Evolutionary conservation across 805 yeast genomes (phyloP), one percentile per base, ranked within the genome.

Genomic region (Peterozyma toletana): DNA sequence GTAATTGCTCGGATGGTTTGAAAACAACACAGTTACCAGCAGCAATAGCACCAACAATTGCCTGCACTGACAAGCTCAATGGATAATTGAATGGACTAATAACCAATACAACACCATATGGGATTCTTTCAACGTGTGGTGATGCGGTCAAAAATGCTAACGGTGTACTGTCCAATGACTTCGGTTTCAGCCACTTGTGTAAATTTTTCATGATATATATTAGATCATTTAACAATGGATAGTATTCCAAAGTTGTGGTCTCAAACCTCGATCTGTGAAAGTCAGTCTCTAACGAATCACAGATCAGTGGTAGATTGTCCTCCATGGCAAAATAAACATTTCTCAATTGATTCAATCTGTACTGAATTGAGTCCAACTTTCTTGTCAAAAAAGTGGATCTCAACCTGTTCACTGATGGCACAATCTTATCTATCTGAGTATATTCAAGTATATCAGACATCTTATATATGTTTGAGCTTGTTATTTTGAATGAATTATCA

Each of bases 81-180:
- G 98, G 96, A 58, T 80, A 88, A 63, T 87, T 87, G 74, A 83
- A 87, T 0, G 96, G 91, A 2, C 83, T 67, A 40, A 90, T 78
- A 40, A 91, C 69, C 47, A 89, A 70, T 3, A 83, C 83, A 2
- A 75, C 73, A 4, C 97, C 98, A 21, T 71, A 43, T 5, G 83
- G 71, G 11, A 66, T 66, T 39, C 56, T 60, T 43, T 73, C 75
- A 15, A 68, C 53, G 10, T 50, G 35, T 6, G 49, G 37, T 17
- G 48, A 41, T 9, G 54, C 37, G 2, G 62, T 52, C n/a, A 57
- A 43, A 43, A 52, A 63, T 46, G 45, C 30, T 2, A 68, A 41
- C 1, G 80, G 71, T 33, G 63, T 44, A 42, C 60, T 64, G 10
- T 56, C 49, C 2, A 69, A 70, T 5, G 57, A 52, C 45, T 70